phyloP scores from a whole-genome alignment of 1,139 yeast species.

The Yamadazyma taylorii region DNA sequence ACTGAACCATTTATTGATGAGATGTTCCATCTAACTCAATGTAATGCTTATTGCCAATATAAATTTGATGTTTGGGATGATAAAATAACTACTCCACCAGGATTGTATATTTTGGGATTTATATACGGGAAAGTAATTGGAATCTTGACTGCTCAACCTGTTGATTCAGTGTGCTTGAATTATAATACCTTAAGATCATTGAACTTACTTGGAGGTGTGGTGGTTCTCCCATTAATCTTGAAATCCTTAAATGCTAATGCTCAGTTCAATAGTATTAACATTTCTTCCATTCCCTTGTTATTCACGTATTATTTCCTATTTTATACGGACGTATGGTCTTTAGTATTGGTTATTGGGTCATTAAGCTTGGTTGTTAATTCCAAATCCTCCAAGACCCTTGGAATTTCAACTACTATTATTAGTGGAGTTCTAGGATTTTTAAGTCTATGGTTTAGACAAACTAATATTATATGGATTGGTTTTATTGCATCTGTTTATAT shows the following conservation, averaged over 20 bases:
- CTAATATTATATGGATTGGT: constrained; percentile 84
- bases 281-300: constrained; percentile 67
- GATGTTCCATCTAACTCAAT: constrained; percentile 80
- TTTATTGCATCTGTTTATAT: constrained; percentile 59
- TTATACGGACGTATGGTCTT: constrained; percentile 94
- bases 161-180: constrained; percentile 24
- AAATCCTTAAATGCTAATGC: constrained; percentile 25
- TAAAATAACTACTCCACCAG: constrained; percentile 97
- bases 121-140: constrained; percentile 36
- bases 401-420: constrained; percentile 14
- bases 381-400: constrained; percentile 20
- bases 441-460: constrained; percentile 80
- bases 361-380: constrained; percentile 36
- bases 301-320: constrained; percentile 72
- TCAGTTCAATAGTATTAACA: constrained; percentile 47
- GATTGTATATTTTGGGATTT: constrained; percentile 70
- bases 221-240: constrained; percentile 47
- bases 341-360: constrained; percentile 55
- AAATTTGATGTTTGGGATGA: constrained; percentile 73
- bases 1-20: constrained; percentile 65
- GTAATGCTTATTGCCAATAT: constrained; percentile 62
- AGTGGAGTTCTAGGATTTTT: constrained; percentile 52
- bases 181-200: constrained; percentile 51
- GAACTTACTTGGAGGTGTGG: constrained; percentile 63
- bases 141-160: constrained; percentile 9